Conservation (phyloP, 2,329 filamentous ascomycete genomes). For the Rachicladosporium sp. region DNA sequence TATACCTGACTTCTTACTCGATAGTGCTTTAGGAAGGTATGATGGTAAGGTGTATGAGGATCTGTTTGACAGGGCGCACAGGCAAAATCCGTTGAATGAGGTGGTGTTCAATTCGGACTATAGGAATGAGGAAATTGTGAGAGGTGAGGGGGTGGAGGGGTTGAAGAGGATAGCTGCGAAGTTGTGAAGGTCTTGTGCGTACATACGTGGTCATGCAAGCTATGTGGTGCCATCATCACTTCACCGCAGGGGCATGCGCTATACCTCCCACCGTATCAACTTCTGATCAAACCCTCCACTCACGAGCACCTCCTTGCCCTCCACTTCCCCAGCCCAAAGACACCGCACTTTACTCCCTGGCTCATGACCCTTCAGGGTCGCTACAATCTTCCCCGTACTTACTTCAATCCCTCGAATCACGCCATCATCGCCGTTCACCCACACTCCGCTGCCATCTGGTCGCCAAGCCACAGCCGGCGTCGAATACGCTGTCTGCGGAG, state of each 20-base stretch:
- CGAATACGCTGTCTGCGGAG: slow-evolving; percentile 52
- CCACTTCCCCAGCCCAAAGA: slow-evolving; percentile 41
- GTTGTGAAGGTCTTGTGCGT: slow-evolving; percentile 9
- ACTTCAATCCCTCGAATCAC: slow-evolving; percentile 48
- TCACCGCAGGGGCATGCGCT: too few species aligned
- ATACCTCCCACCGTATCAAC: slow-evolving; percentile 32
- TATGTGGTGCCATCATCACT: too few species aligned
- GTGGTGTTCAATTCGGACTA: slow-evolving; percentile 40
- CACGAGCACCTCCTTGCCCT: slow-evolving; percentile 39
- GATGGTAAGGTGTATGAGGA: slow-evolving; percentile 44
- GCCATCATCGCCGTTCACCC: slow-evolving; percentile 55
- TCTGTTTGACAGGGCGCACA: slow-evolving; percentile 39
- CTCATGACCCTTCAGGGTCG: slow-evolving; percentile 42
- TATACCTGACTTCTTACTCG: slow-evolving; percentile 40
- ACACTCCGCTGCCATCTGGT: slow-evolving; percentile 48
- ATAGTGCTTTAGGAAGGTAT: slow-evolving; percentile 39
- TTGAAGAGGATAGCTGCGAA: slow-evolving; percentile 20
- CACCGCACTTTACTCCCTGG: slow-evolving; percentile 46
- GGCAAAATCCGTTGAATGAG: slow-evolving; percentile 39
- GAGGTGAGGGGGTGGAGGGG: slow-evolving; percentile 26
- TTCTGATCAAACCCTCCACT: slow-evolving; percentile 54
- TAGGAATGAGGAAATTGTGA: slow-evolving; percentile 37
- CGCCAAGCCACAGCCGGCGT: slow-evolving; percentile 51
- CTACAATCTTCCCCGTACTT: slow-evolving; percentile 44
- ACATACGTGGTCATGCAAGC: too few species aligned